These are phyloP conservation scores for Candida vartiovaarae DNA, from an alignment of 805 yeast species.

Conservation along the genomic window DNA sequence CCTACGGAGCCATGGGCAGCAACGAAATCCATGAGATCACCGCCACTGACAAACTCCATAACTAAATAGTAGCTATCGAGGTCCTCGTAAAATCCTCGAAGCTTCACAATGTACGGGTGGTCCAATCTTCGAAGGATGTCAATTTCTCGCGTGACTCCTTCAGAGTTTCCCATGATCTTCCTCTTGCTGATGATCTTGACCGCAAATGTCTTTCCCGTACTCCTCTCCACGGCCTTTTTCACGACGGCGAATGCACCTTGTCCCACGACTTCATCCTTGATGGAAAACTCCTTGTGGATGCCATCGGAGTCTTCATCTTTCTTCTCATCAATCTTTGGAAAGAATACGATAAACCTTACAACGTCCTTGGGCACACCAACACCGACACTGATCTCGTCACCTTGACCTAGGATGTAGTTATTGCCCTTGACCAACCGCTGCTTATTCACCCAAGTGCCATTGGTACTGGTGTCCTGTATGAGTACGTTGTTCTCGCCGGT, in stretches of 20 bases:
- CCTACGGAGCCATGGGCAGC: constrained; percentile 89
- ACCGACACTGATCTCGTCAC: constrained; percentile 91
- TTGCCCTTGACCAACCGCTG: constrained; percentile 65
- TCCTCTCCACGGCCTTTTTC: constrained; percentile 79
- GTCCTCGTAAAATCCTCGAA: constrained; percentile 85
- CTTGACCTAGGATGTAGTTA: constrained; percentile 78
- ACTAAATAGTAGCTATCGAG: constrained; percentile 73
- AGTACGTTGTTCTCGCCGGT: constrained; percentile 46
- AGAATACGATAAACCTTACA: constrained; percentile 38
- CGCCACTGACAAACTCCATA: constrained; percentile 95
- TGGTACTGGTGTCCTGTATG: constrained; percentile 67
- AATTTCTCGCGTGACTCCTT: constrained; percentile 82
- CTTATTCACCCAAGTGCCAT: constrained; percentile 86
- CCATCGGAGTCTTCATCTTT: constrained; percentile 31
- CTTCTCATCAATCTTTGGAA: constrained; percentile 20
- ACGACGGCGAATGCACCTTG: constrained; percentile 99
- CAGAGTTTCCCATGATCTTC: constrained; percentile 69
- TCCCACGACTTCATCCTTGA: constrained; percentile 82
- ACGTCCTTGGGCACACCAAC: constrained; percentile 73
- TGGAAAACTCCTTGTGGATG: constrained; percentile 62
- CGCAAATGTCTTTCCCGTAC: constrained; percentile 81
- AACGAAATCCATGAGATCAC: constrained; percentile 96
- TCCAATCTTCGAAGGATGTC: constrained; percentile 69
- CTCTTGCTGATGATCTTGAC: constrained; percentile 83
- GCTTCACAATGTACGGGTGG: constrained; percentile 78